phyloP scores from a whole-genome alignment of 2,329 filamentous ascomycete genomes.

The Chaetoscypha palmicola region DNA sequence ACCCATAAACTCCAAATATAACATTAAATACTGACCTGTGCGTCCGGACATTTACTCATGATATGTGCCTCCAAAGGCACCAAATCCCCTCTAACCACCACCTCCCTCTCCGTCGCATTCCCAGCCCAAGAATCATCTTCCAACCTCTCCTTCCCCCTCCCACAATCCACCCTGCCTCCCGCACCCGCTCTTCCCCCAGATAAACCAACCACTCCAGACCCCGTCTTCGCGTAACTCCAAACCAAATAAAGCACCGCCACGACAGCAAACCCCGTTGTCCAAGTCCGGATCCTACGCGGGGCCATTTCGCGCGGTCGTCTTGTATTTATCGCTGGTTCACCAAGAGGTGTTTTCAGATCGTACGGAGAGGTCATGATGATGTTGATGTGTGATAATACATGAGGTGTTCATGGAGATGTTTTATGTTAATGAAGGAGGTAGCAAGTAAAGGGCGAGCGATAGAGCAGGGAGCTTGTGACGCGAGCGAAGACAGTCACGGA shows the following conservation, averaged over 20 bases:
- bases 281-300: slow-evolving; percentile 14
- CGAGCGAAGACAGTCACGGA: too few species aligned
- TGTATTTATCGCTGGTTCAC: slow-evolving; percentile 6
- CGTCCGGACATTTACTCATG: slow-evolving; percentile 96
- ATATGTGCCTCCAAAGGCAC: slow-evolving; percentile 87
- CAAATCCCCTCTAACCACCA: background rate
- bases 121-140: background rate
- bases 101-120: background rate
- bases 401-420: background rate
- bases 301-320: slow-evolving; percentile 7
- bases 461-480: too few species aligned
- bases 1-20: too few species aligned
- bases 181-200: background rate
- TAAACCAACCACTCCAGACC: background rate
- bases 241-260: slow-evolving; percentile 24
- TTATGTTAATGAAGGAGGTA: background rate
- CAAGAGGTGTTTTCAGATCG: slow-evolving; percentile 11
- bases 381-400: background rate
- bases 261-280: slow-evolving; percentile 16
- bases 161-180: background rate
- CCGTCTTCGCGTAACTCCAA: background rate
- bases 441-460: too few species aligned
- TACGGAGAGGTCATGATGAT: slow-evolving; percentile 14
- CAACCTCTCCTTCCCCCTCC: background rate
- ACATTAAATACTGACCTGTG: slow-evolving; percentile 43